Base-by-base conservation (phyloP, 2,329 filamentous ascomycete species). In the Ramichloridium luteum region DNA sequence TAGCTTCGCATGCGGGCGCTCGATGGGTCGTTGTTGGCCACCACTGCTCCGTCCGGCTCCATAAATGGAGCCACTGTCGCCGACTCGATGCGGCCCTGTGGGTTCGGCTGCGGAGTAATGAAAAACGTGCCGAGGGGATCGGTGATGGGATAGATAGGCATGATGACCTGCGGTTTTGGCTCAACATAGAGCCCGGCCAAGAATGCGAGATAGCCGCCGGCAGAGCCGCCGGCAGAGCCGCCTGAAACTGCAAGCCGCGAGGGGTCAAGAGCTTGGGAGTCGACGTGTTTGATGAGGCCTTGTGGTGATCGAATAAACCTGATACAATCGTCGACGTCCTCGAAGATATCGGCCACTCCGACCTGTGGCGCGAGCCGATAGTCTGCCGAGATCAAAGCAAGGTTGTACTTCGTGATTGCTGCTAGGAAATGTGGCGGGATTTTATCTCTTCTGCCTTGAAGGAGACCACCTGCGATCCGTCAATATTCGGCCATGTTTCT, bases 361-460 rank as follows among this genome's bases (percentile, higher is more conserved):
- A 49, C 39, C 38, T 55, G 49, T 28, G 51, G 50, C 12, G 50
- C 50, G 5, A 53, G 39, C 13, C 50, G 47, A 30, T 53, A 53
- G 38, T 53, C 50, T 27, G 50, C 49, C 2, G 47, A 47, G n/a
- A 52, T 37, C 29, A 50, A 27, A 14, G 47, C 47, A 13, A 47
- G 25, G 14, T 44, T 40, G 37, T 51, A 41, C 13, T 42, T 40
- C 4, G 34, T n/a, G 10, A 47, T 35, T 13, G 44, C 46, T 3
- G 34, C 35, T 6, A 44, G 39, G 40, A 53, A 43, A 37, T 46
- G 44, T n/a, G 48, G 46, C 3, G 49, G 31, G 10, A 49, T 31
- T 18, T 26, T 28, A 4, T 32, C 31, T 8, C 49, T 40, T 13
- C 43, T 38, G 13, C 48, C 49, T 45, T 53, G 50, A 8, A 53